Conservation (phyloP, 2,329 filamentous ascomycete genomes). For the Laburnicola sp. region DNA sequence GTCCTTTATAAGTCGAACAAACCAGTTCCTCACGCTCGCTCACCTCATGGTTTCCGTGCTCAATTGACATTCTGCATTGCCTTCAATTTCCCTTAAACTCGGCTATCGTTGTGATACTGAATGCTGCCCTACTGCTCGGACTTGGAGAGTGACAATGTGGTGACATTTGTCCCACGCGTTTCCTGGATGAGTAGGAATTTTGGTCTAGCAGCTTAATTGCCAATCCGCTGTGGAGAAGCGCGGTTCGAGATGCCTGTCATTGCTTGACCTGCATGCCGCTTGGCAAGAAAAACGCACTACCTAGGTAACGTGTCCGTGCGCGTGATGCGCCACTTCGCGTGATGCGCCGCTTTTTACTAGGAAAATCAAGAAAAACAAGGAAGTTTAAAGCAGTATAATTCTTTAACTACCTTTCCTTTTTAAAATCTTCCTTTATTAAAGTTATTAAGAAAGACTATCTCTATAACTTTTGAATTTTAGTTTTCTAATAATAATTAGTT, state of each 20-base stretch:
- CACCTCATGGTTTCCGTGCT: background rate
- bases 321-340: too few relatives aligned
- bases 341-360: too few relatives aligned
- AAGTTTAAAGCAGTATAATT: too few relatives aligned
- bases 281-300: conserved; percentile 43
- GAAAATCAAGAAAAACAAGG: too few relatives aligned
- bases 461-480: too few relatives aligned
- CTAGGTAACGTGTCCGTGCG: too few relatives aligned
- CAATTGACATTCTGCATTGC: background rate
- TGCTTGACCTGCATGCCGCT: conserved; percentile 29
- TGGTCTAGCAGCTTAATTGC: conserved; percentile 40
- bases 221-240: conserved; percentile 22
- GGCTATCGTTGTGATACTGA: background rate
- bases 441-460: too few relatives aligned
- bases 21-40: conserved; percentile 41
- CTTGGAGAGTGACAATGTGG: conserved; percentile 16
- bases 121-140: conserved; percentile 2
- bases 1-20: conserved; percentile 47
- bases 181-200: conserved; percentile 36
- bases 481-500: too few relatives aligned
- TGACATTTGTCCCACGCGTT: conserved; percentile 21
- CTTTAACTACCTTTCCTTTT: too few relatives aligned
- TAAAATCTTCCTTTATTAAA: too few relatives aligned
- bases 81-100: background rate
- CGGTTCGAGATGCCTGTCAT: conserved; percentile 21